Evolutionary conservation across 2,329 filamentous ascomycete genomes (phyloP).

Genomic region (Ramularia endophylla): DNA sequence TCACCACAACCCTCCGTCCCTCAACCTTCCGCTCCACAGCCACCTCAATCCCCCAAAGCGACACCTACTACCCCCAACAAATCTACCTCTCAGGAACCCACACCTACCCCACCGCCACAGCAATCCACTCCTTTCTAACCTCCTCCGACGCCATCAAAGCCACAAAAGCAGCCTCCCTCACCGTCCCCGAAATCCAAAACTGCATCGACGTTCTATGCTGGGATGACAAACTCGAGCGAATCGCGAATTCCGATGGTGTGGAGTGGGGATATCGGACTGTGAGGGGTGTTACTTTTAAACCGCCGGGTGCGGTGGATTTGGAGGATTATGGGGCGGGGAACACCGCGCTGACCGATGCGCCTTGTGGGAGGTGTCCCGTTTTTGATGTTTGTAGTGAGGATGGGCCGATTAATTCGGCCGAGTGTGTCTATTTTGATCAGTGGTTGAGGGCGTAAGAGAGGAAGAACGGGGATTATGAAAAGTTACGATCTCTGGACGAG

Average conservation of each 20-base stretch:
- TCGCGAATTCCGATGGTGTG: slow-evolving; percentile 27
- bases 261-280: slow-evolving; percentile 46
- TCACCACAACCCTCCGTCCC: slow-evolving; percentile 12
- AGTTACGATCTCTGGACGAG: no score
- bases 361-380: slow-evolving; percentile 87
- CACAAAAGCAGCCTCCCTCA: slow-evolving; percentile 44
- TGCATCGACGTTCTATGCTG: slow-evolving; percentile 83
- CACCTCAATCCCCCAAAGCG: slow-evolving; percentile 7
- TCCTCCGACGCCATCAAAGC: slow-evolving; percentile 65
- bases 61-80: slow-evolving; percentile 23
- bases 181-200: slow-evolving; percentile 72
- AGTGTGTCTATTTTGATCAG: slow-evolving; percentile 83
- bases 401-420: slow-evolving; percentile 81
- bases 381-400: slow-evolving; percentile 89
- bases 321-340: slow-evolving; percentile 42
- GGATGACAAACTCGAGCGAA: slow-evolving; percentile 73
- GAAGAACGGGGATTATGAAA: slow-evolving; percentile 4
- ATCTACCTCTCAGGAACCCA: slow-evolving; percentile 35
- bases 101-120: slow-evolving; percentile 72
- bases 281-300: slow-evolving; percentile 27
- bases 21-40: neutral
- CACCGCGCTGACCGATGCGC: slow-evolving; percentile 80
- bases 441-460: slow-evolving; percentile 55
- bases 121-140: slow-evolving; percentile 71
- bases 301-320: slow-evolving; percentile 16